A percentile compares a stretch with the other conserved stretches of the same genome.
phyloP scores from a whole-genome alignment of 306 rosid genomes.

The Geum urbanum region DNA sequence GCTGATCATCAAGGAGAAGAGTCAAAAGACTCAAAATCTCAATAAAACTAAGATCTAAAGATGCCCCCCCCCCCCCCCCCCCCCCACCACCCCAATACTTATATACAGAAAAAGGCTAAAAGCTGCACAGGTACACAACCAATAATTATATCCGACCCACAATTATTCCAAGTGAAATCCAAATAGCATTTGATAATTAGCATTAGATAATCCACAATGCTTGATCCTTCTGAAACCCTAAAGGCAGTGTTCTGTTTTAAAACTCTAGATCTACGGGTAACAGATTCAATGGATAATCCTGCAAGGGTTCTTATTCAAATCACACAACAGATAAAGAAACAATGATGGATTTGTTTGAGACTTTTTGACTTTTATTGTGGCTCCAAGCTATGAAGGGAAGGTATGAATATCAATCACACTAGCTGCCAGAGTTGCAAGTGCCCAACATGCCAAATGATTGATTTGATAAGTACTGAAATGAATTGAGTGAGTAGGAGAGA shows the following conservation, averaged over 20 bases:
- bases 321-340: background rate
- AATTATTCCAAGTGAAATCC: background rate
- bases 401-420: too few relatives aligned
- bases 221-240: background rate
- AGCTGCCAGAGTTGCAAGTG: conserved; percentile 10
- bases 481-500: conserved; percentile 33
- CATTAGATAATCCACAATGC: background rate
- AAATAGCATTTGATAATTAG: background rate
- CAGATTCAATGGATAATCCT: background rate
- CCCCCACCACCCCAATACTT: too few relatives aligned
- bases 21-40: conserved; percentile 8
- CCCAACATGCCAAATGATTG: conserved; percentile 34
- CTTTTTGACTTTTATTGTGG: background rate
- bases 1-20: conserved; percentile 11
- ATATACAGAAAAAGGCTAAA: conserved; percentile 9
- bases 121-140: conserved; percentile 28
- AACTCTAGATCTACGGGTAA: background rate
- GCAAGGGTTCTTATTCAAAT: background rate
- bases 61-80: conserved; percentile 28
- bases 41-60: conserved; percentile 14
- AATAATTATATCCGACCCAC: conserved; percentile 25
- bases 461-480: conserved; percentile 15
- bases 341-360: background rate
- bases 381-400: conserved; percentile 11
- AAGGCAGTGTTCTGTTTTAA: background rate